Base-by-base conservation (phyloP, 2,329 filamentous ascomycete genomes). In the Scedosporium aurantiacum region DNA sequence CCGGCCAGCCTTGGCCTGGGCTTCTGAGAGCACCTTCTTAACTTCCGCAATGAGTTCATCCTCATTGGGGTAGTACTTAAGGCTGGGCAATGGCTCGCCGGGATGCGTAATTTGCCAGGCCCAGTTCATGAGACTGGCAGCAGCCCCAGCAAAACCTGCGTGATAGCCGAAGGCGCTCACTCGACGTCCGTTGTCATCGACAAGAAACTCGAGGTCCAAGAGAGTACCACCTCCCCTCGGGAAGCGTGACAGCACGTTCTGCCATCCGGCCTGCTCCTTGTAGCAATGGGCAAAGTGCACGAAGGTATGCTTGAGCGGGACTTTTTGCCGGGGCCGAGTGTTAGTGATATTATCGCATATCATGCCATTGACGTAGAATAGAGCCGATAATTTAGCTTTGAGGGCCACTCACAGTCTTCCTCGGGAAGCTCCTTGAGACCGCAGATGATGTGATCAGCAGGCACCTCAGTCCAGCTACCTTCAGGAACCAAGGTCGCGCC, bases 121-220 rank as follows among this genome's bases (percentile, higher is more conserved):
- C 90, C 92, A 96, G 54, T 86, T 84, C 81, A 91, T 82, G 45
- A 95, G 74, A 27, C 88, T 89, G 59, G 92, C 78, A 7, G 89
- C 89, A 47, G 87, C 82, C 40, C 86, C 85, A 4, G 88, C 85
- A 70, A 89, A 94, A 21, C 90, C 90, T 32, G 90, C 90, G 64
- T 87, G 83, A 73, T 86, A 89, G 14, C 87, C 82, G 68, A 91
- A 90, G 1, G 86, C 85, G 7, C 87, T 86, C 1, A 92, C 86
- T 64, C 89, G 78, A 56, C 88, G 79, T 43, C 67, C 89, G 32
- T 77, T 80, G 65, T 86, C 82, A 66, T 95, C 88, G 45, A 84
- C 82, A 43, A 97, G 79, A 72, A 96, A 97, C 72, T 96, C 92
- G 43, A 97, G 82, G 69, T 97, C 92, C 63, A 91, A 83, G 14